Evolutionary conservation across 768 basidiomycete genomes (phyloP).

Genomic region (Phlebiopsis flavidoalba): DNA sequence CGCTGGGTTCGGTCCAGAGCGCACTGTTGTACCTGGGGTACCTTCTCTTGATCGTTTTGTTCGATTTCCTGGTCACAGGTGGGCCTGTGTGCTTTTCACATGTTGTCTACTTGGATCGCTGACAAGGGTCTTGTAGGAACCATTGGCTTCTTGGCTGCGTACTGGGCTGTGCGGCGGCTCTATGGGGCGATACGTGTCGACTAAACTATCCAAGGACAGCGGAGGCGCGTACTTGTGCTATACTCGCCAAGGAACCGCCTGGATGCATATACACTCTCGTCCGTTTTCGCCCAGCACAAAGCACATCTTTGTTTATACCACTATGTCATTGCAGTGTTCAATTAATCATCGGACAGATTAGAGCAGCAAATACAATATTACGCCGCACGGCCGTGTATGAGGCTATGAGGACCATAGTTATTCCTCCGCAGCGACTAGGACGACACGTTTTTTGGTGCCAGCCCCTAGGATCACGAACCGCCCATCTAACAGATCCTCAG

Average conservation of each 20-base stretch:
- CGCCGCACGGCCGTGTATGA: no score
- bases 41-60: constrained; percentile 72
- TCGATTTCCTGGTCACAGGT: constrained; percentile 89
- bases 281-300: not conserved
- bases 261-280: not conserved
- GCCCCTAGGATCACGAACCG: constrained; percentile 56
- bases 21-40: constrained; percentile 88
- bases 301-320: not conserved
- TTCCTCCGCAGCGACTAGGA: not conserved
- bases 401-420: not conserved
- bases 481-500: constrained; percentile 51
- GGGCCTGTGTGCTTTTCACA: constrained; percentile 18
- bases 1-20: constrained; percentile 76
- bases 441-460: not conserved
- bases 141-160: constrained; percentile 87
- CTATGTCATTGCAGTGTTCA: not conserved
- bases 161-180: constrained; percentile 83
- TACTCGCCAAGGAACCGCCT: not conserved
- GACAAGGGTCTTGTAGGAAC: constrained; percentile 47
- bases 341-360: not conserved
- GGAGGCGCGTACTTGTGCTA: not conserved
- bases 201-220: constrained; percentile 18
- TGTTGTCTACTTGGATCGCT: not conserved
- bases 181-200: constrained; percentile 84
- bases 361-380: not conserved